Base-by-base conservation (phyloP, 2,329 filamentous ascomycete genomes). In the Paraphaeosphaeria sporulosa region DNA sequence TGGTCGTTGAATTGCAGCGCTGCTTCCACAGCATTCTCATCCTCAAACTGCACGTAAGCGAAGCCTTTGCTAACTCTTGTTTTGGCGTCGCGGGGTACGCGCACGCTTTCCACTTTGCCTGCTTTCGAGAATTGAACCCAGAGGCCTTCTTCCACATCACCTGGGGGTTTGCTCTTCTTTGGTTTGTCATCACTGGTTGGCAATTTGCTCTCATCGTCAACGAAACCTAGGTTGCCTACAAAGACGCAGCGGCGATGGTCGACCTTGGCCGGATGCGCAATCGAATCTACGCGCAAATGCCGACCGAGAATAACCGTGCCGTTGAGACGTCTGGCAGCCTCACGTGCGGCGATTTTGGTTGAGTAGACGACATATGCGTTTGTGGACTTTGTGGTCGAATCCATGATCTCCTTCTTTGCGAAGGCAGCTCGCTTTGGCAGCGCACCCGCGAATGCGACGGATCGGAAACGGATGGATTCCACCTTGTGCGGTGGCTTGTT, bases 11-110 rank as follows among this genome's bases (percentile, higher is more conserved):
- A 87, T 42, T 96, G 85, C 13, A 99, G 85, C 1, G 95, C 95
- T n/a, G 90, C 87, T 79, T 99, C 95, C 48, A 99, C 94, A 47
- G 90, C 84, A 71, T 96, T 97, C 64, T 85, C 87, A 71, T 98
- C 92, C 83, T 90, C 70, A 40, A 99, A 99, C 75, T 99, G 95
- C 17, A 99, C 94, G 72, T 99, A 99, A 63, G 96, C 96, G 74
- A 99, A 93, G 4, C 95, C 95, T 77, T 99, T 99, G 71, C 95
- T 93, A 32, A 99, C 92, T 52, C 96, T 88, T 8, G 96, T 99
- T 67, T 91, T 90, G 64, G 91, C 84, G 73, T 99, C 95, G 57
- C 95, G 89, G 53, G 97, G 87, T 21, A 99, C 93, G 36, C 95
- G 91, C 38, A 99, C 96, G 73, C 90, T 96, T 79, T 99, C 94